phyloP scores from a whole-genome alignment of 2,329 filamentous ascomycete genomes.

The Trichoderma oligosporum region DNA sequence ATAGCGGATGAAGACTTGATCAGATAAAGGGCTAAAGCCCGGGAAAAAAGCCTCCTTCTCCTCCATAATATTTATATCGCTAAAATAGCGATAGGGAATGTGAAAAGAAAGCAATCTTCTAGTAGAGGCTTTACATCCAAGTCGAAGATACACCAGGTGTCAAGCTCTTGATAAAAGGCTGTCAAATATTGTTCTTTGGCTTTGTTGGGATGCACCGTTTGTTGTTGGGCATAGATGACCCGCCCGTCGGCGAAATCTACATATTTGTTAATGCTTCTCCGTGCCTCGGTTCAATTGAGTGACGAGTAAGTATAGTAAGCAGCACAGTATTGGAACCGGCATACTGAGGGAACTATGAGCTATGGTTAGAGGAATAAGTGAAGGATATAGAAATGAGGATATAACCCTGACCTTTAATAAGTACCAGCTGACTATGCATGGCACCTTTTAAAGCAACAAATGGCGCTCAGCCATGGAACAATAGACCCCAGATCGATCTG shows the following conservation, averaged over 20 bases:
- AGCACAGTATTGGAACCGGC: background rate
- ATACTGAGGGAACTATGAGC: background rate
- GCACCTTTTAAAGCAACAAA: background rate
- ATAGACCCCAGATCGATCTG: slow-evolving; percentile 11
- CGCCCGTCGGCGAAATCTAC: slow-evolving; percentile 11
- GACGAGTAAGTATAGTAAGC: background rate
- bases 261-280: slow-evolving; percentile 9
- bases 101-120: slow-evolving; percentile 12
- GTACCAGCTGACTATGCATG: too few relatives aligned
- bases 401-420: background rate
- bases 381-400: background rate
- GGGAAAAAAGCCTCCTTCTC: slow-evolving; percentile 29
- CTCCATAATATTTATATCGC: background rate
- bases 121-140: background rate
- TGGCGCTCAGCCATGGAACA: background rate
- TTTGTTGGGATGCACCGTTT: slow-evolving; percentile 15
- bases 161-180: background rate
- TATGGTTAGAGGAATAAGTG: background rate
- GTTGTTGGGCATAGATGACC: slow-evolving; percentile 15
- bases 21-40: slow-evolving; percentile 45
- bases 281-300: slow-evolving; percentile 6
- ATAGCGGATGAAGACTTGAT: slow-evolving; percentile 46
- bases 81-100: too few relatives aligned
- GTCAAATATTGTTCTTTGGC: background rate
- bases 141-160: background rate